A percentile compares a stretch with the other conserved stretches of the same genome.
These are phyloP conservation scores for Collybia sordida DNA, from an alignment of 768 basidiomycete species.

Conservation along the genomic window DNA sequence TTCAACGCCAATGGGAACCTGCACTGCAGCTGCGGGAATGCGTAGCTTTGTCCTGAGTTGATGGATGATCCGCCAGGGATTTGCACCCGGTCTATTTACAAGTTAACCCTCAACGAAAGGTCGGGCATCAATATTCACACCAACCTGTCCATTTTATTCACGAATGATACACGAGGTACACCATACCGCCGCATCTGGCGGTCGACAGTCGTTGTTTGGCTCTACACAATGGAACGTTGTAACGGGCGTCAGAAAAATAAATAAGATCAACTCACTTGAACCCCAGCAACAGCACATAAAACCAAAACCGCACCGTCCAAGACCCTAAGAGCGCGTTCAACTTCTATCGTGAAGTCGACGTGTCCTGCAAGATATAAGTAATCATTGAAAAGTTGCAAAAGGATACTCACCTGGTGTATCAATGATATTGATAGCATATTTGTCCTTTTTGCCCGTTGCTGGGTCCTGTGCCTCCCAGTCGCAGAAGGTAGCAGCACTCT, in stretches of 20 bases:
- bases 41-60: conserved; percentile 92
- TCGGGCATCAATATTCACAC: conserved; percentile 2
- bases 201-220: conserved; percentile 98
- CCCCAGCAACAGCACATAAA: conserved; percentile 95
- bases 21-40: conserved; percentile 92
- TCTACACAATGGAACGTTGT: conserved; percentile 41
- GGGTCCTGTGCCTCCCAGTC: conserved; percentile 85
- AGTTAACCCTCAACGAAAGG: conserved; percentile 1
- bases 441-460: conserved; percentile 60
- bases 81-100: conserved; percentile 79
- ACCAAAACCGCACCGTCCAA: conserved; percentile 96
- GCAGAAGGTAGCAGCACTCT: conserved; percentile 97
- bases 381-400: not conserved
- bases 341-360: conserved; percentile 99
- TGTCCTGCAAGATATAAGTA: conserved; percentile 59
- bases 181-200: conserved; percentile 97
- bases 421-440: conserved; percentile 96
- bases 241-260: not conserved
- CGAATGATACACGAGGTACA: conserved; percentile 93
- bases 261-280: conserved; percentile 55
- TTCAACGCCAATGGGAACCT: conserved; percentile 92
- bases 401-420: conserved; percentile 82
- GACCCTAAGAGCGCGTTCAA: conserved; percentile 94
- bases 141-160: conserved; percentile 98
- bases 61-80: conserved; percentile 91